Conservation (phyloP, 305 asterid species). For the Solanum chacoense region DNA sequence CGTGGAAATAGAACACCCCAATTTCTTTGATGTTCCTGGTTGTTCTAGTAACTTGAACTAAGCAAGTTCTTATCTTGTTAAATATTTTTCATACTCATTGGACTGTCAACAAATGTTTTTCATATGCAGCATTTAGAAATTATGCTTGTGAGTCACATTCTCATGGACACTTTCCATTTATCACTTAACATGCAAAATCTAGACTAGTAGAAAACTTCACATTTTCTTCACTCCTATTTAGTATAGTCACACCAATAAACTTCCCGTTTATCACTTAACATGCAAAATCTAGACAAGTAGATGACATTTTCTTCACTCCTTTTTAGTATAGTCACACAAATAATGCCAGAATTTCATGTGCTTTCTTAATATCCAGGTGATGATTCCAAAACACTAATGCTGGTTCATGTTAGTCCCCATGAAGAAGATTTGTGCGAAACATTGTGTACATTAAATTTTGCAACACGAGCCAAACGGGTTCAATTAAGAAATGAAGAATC, state of each 20-base stretch:
- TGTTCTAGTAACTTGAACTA: neutral
- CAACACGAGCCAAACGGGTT: slow-evolving; percentile 6
- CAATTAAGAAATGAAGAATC: slow-evolving; percentile 11
- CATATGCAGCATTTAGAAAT: neutral
- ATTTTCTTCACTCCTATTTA: neutral
- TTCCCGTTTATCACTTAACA: neutral
- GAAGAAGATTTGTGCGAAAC: slow-evolving; percentile 16
- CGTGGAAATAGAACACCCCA: neutral
- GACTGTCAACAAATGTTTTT: neutral
- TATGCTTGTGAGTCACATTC: neutral
- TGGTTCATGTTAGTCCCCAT: slow-evolving; percentile 12
- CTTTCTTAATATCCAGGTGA: slow-evolving; percentile 6
- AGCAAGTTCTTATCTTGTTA: neutral
- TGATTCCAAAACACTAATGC: slow-evolving; percentile 17
- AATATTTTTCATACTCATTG: neutral
- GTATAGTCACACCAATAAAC: neutral
- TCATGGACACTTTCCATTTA: neutral
- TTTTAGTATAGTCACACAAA: neutral
- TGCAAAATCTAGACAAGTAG: neutral
- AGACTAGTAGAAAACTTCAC: neutral
- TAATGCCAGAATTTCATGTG: neutral
- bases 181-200: neutral
- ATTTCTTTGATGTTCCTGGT: neutral
- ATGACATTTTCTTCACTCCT: neutral
- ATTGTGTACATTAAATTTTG: slow-evolving; percentile 12